Conservation (phyloP, 169 alveolate species). For the Cryptosporidium sp. region DNA sequence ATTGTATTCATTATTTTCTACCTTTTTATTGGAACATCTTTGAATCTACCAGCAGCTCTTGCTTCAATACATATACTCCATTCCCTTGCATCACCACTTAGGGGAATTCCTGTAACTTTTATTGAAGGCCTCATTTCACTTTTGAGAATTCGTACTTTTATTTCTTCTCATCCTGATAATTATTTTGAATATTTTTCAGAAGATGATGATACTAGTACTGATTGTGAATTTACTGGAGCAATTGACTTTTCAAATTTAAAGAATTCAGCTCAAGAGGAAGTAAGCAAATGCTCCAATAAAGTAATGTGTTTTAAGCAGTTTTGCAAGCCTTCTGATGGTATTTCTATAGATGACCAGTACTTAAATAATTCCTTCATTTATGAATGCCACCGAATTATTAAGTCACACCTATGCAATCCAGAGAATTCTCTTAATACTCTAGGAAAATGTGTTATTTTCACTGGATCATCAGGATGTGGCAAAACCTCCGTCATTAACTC, state of each 20-base stretch:
- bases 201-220: conserved; percentile 38
- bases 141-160: conserved; percentile 35
- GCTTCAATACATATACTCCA: conserved; percentile 71
- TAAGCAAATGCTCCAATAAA: neutral
- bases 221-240: conserved; percentile 26
- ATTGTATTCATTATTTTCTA: conserved; percentile 58
- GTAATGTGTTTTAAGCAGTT: neutral
- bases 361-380: neutral
- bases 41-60: conserved; percentile 35
- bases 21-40: conserved; percentile 17
- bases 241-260: conserved; percentile 13
- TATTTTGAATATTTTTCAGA: conserved; percentile 4
- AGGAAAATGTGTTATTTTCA: conserved; percentile 48
- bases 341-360: neutral
- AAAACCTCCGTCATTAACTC: conserved; percentile 45
- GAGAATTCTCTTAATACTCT: neutral
- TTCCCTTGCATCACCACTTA: conserved; percentile 59
- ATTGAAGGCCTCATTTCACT: conserved; percentile 68
- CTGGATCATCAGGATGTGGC: conserved; percentile 71
- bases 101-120: conserved; percentile 73
- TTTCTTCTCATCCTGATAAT: conserved; percentile 32
- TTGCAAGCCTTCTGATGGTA: neutral
- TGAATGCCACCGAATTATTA: conserved; percentile 18
- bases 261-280: neutral
- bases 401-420: neutral